Conservation (phyloP, 768 basidiomycete species). For the Lyophyllum atratum region DNA sequence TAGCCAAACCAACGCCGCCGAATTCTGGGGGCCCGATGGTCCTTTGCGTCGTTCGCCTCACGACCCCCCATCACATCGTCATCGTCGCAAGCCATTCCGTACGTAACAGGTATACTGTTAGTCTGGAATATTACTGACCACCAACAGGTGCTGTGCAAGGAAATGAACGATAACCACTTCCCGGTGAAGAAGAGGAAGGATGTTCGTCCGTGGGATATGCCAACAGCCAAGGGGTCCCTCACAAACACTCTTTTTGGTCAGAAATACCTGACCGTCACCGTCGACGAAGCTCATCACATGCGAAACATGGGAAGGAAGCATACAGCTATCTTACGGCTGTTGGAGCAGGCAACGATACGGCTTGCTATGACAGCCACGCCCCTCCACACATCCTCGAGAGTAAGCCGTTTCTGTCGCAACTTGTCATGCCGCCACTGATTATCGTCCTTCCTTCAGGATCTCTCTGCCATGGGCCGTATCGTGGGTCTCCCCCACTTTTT, state of each 20-base stretch:
- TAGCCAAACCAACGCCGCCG: not conserved
- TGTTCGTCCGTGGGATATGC: constrained; percentile 11
- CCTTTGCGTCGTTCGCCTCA: constrained; percentile 18
- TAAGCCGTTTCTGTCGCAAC: not conserved
- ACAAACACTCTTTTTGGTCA: constrained; percentile 19
- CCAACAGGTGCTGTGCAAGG: too few species aligned
- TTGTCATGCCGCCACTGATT: not conserved
- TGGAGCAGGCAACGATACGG: constrained; percentile 6
- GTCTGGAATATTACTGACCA: not conserved
- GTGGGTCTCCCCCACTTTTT: constrained; percentile 27
- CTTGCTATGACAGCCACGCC: constrained; percentile 26
- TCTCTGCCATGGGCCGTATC: constrained; percentile 27
- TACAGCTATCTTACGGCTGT: constrained; percentile 8
- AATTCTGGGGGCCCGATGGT: constrained; percentile 22
- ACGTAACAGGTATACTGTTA: constrained; percentile 6
- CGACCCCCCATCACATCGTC: constrained; percentile 8
- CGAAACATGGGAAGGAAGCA: constrained; percentile 18
- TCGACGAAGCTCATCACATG: constrained; percentile 27
- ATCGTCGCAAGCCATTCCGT: constrained; percentile 29
- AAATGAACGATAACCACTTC: too few species aligned
- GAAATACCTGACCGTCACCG: constrained; percentile 11
- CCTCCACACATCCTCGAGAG: constrained; percentile 24
- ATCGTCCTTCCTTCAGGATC: constrained; percentile 20
- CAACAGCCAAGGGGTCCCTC: constrained; percentile 4
- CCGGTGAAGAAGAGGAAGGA: too few species aligned